Base-by-base conservation (phyloP, 345 rosid species). In the Cardamine chenopodiifolia region DNA sequence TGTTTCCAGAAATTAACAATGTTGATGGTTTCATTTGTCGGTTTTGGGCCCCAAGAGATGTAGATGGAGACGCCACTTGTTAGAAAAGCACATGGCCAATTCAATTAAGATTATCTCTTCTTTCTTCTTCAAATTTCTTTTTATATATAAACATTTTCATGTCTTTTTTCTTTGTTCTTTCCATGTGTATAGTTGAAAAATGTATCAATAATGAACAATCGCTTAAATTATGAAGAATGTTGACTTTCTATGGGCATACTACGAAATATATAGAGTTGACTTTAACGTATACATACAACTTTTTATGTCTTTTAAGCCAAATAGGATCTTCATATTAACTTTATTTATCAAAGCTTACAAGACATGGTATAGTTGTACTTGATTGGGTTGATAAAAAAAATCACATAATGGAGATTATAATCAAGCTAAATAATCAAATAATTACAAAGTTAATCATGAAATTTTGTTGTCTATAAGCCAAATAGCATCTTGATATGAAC, bases 71-170 rank as follows among this genome's bases (percentile, higher is more conserved):
- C 14, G 25, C 62, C 69, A 68, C 74, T 57, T 74, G 40, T 31
- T 37, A 37, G 28, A 52, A 29, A 29, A 0, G 60, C 79, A 75
- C 79, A 75, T 75, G 79, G 57, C 63, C 66, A 45, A 15, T 44
- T 65, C 17, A 52, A 72, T 62, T 29, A 15, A 52, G 59, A 73
- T 73, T 28, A 66, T 74, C 53, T 74, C 50, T 45, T 60, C 3
- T 11, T 17, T 17, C n/a, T 17, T 37, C 62, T 26, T 34, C 29
- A 60, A 15, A 58, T 57, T 55, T 55, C 14, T 44, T 63, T 57
- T 25, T 39, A 12, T 68, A 13, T 14, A 31, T 62, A 28, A n/a
- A 26, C 32, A 18, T 18, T 18, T 37, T 52, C 62, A 61, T 54
- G 28, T 68, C 20, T 25, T 19, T 23, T 18, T 42, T 15, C n/a